Conservation (phyloP, 306 rosid genomes). For the Medicago ruthenica region DNA sequence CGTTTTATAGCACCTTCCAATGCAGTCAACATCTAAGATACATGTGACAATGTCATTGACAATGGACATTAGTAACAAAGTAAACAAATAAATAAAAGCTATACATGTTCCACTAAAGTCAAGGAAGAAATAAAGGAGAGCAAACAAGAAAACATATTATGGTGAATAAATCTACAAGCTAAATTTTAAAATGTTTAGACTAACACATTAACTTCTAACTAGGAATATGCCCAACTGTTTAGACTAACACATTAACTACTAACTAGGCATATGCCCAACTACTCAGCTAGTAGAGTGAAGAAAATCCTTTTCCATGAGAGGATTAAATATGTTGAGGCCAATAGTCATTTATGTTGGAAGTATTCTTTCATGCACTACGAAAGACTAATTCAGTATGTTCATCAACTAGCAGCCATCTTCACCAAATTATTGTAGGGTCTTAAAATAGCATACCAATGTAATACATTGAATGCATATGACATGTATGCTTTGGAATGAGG, state of each 20-base stretch:
- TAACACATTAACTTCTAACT: not conserved
- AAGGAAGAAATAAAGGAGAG: slow-evolving; percentile 3
- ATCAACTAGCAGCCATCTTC: slow-evolving; percentile 7
- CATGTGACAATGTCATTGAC: slow-evolving; percentile 16
- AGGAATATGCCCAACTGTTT: not conserved
- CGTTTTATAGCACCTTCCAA: slow-evolving; percentile 68
- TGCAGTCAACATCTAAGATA: slow-evolving; percentile 61
- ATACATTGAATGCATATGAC: not conserved
- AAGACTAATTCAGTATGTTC: not conserved
- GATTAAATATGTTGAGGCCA: not conserved
- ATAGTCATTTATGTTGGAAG: not conserved
- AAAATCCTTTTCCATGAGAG: not conserved
- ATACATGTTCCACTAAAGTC: not conserved
- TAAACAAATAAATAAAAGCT: slow-evolving; percentile 28
- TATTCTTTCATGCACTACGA: not conserved
- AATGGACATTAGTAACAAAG: slow-evolving; percentile 16
- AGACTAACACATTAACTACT: not conserved
- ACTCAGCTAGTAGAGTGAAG: not conserved
- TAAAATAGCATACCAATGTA: not conserved
- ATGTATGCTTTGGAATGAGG: not conserved
- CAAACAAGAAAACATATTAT: not conserved
- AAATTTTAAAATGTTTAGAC: slow-evolving; percentile 9
- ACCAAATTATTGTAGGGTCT: not conserved
- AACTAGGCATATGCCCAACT: slow-evolving; percentile 1
- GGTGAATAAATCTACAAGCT: slow-evolving; percentile 4